Evolutionary conservation across 305 asterid genomes (phyloP), one percentile per base, ranked within the genome.

Genomic region (Fraxinus nigra): DNA sequence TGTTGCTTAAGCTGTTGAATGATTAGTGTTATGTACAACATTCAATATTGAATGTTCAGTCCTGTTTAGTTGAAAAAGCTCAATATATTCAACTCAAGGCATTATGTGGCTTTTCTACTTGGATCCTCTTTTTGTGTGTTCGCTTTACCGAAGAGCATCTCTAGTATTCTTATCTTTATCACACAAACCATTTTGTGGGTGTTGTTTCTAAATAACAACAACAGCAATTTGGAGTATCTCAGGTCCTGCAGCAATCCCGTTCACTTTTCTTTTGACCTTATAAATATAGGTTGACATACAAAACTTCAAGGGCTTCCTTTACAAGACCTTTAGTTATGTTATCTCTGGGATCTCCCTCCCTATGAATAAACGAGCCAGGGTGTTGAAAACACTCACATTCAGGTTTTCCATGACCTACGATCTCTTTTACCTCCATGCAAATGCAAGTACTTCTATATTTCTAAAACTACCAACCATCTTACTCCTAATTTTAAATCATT

Each of bases 41-140:
- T 35, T 2, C 20, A 79, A 77, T 46, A 69, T 43, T 51, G 16
- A 63, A 11, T 59, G 7, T 59, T 59, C 69, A 9, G n/a, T 63
- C n/a, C 1, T 22, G 6, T 63, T 63, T 63, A 63, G 13, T 22
- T 63, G 34, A 63, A 24, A 63, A 24, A 1, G 13, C 34, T 63
- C 34, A 61, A 61, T 63, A 63, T 9, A 56, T 18, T 56, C 26
- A 56, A 18, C 67, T 56, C 67, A 56, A 56, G 9, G 14, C 56
- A 54, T 14, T 63, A 63, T 63, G 24, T 78, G 51, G 46, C 81
- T 72, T 81, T 35, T 74, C 20, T 80, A 28, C 38, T n/a, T 82
- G n/a, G 13, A 43, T 69, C 70, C 32, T 61, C 70, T 61, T 61
- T 22, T 61, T 61, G 32, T 3, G 13, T 14, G 70, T 22, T 59